Conservation (phyloP, 2,329 filamentous ascomycete genomes). For the Sphaerulina musiva region DNA sequence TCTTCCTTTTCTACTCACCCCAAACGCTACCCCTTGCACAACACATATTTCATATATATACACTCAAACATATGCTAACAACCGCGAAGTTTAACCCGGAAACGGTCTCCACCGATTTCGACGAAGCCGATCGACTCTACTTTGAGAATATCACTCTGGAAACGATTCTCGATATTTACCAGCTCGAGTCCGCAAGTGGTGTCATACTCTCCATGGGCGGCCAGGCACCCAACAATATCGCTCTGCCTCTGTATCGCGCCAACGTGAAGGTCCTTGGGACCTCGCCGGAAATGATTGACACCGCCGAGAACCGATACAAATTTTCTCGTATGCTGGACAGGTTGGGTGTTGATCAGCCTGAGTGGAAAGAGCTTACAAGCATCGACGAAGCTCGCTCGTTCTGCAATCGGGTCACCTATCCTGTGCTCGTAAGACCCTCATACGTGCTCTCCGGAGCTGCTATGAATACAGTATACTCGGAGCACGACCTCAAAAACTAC, state of each 20-base stretch:
- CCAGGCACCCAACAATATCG: conserved; percentile 97
- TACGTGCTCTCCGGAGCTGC: conserved; percentile 95
- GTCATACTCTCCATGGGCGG: conserved; percentile 95
- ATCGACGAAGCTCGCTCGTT: conserved; percentile 84
- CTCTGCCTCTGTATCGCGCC: conserved; percentile 75
- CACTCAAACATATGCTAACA: neutral
- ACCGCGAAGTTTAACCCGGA: conserved; percentile 59
- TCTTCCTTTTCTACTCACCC: neutral
- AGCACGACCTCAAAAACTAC: conserved; percentile 83
- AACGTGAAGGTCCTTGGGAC: conserved; percentile 92
- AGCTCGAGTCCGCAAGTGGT: conserved; percentile 70
- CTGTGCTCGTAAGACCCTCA: conserved; percentile 88
- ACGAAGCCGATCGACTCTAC: conserved; percentile 89
- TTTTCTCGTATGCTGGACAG: conserved; percentile 96
- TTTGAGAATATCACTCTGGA: conserved; percentile 67
- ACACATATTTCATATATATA: neutral
- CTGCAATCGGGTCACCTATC: conserved; percentile 83
- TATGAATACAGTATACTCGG: conserved; percentile 98
- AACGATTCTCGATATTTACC: conserved; percentile 87
- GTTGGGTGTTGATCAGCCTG: conserved; percentile 90
- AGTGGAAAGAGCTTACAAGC: conserved; percentile 96
- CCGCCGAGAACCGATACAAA: conserved; percentile 95
- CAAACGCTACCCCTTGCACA: neutral
- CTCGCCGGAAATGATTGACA: conserved; percentile 98
- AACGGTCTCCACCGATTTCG: conserved; percentile 71